phyloP scores from a whole-genome alignment of 495 filamentous ascomycete genomes.

The Penicillium pulvis region DNA sequence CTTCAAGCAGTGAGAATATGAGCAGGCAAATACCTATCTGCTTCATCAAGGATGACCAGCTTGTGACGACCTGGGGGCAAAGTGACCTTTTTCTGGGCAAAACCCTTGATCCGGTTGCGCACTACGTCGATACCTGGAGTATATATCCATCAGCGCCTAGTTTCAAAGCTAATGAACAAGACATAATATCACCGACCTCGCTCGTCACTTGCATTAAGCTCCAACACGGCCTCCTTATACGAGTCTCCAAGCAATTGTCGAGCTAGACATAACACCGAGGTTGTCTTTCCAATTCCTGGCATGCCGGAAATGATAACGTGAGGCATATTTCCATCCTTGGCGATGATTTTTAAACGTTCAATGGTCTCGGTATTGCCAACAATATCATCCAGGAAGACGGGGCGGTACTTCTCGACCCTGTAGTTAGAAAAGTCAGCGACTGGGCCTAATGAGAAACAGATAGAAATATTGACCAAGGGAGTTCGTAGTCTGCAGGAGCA shows the following conservation, averaged over 20 bases:
- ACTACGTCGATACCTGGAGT: conserved; percentile 88
- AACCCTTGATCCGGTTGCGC: conserved; percentile 97
- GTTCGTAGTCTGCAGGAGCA: conserved; percentile 71
- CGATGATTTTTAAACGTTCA: conserved; percentile 97
- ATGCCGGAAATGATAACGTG: conserved; percentile 99
- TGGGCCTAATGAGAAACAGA: conserved; percentile 7
- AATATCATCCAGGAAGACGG: conserved; percentile 90
- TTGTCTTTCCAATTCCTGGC: conserved; percentile 99
- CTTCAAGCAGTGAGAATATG: not conserved
- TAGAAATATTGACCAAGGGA: conserved; percentile 73
- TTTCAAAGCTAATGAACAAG: not conserved
- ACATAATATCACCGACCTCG: conserved; percentile 56
- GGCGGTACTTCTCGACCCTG: conserved; percentile 99
- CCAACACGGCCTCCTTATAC: conserved; percentile 97
- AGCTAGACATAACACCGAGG: conserved; percentile 90
- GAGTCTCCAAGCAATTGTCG: conserved; percentile 88
- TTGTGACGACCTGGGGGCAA: conserved; percentile 90
- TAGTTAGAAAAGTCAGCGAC: conserved; percentile 13
- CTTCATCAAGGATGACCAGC: conserved; percentile 96
- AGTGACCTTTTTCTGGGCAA: conserved; percentile 99
- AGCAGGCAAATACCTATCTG: conserved; percentile 64
- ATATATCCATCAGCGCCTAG: conserved; percentile 14
- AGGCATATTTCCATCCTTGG: conserved; percentile 98
- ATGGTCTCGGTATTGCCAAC: conserved; percentile 98
- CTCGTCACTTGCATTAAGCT: conserved; percentile 95